Evolutionary conservation across 345 rosid genomes (phyloP), one percentile per base, ranked within the genome.

Genomic region (Rhodamnia rubescens): DNA sequence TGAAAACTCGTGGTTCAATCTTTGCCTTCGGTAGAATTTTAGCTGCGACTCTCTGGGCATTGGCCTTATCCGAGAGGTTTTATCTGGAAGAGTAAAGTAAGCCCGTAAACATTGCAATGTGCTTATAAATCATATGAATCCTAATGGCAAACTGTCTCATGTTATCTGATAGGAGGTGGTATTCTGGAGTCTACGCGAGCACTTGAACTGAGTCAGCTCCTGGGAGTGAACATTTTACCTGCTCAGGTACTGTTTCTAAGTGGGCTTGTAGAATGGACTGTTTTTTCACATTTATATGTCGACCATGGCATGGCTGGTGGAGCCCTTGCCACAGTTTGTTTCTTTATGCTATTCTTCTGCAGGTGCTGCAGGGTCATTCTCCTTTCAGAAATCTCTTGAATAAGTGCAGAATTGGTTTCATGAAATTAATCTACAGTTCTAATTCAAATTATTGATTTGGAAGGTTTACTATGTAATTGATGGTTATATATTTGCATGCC

Each of bases 281-380:
- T 20, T 52, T 85, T 85, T 14, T 54, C 15, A 4, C 36, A 49
- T 54, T 26, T 54, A 15, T 7, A 27, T 7, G n/a, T 69, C 24
- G 22, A 36, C 74, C 32, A 21, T 78, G 29, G 13, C 47, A 52
- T 74, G 83, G 83, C 88, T 83, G 74, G 82, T 82, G 21, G 78
- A 53, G 83, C 24, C 85, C 55, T 74, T 44, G 75, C 52, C 61
- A 57, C 49, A 74, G 69, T 29, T 84, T 74, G 53, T 81, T 52
- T 59, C 49, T 85, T 58, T 32, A 61, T 58, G 78, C 56, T 78
- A 82, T 86, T 69, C 42, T 81, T 27, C 50, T 89, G 90, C 90
- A 96, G 98, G 93, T 96, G 83, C 86, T 96, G 50, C 99, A 96
- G 89, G 98, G 95, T 36, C 99, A 96, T 88, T 91, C 95, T 49